These are phyloP conservation scores for Xylaria polymorpha DNA, from an alignment of 2,329 filamentous ascomycete species.

Conservation along the genomic window DNA sequence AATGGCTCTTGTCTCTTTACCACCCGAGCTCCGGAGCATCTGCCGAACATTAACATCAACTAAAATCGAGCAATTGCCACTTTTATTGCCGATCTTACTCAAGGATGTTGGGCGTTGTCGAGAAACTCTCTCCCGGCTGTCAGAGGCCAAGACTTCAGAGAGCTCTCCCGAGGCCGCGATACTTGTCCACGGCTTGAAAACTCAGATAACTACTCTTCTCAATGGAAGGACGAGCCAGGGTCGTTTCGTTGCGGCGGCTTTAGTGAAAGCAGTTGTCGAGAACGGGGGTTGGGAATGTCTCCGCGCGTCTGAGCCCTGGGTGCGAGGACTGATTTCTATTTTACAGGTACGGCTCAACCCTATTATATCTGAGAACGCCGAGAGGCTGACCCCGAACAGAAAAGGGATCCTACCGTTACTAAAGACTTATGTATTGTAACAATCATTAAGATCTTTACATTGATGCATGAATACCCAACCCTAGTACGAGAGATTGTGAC, in stretches of 20 bases:
- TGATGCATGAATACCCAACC: slow-evolving; percentile 84
- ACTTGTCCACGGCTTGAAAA: slow-evolving; percentile 85
- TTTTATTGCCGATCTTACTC: slow-evolving; percentile 76
- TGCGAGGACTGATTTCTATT: slow-evolving; percentile 78
- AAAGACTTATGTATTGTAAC: slow-evolving; percentile 83
- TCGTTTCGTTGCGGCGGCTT: slow-evolving; percentile 79
- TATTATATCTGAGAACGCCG: neutral
- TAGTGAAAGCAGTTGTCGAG: slow-evolving; percentile 85
- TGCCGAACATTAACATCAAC: slow-evolving; percentile 78
- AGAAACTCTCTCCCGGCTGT: slow-evolving; percentile 70
- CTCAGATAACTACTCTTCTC: slow-evolving; percentile 79
- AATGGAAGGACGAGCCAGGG: slow-evolving; percentile 80
- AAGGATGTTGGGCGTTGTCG: slow-evolving; percentile 68
- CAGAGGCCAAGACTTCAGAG: slow-evolving; percentile 69
- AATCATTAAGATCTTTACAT: slow-evolving; percentile 83
- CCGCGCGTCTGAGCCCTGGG: slow-evolving; percentile 78
- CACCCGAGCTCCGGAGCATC: slow-evolving; percentile 71
- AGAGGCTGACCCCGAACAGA: slow-evolving; percentile 59
- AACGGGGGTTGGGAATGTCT: slow-evolving; percentile 87
- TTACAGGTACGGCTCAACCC: slow-evolving; percentile 66
- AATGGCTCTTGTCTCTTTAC: slow-evolving; percentile 55
- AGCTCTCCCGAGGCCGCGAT: slow-evolving; percentile 72
- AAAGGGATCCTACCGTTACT: slow-evolving; percentile 78
- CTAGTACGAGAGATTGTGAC: slow-evolving; percentile 89
- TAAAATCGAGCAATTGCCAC: slow-evolving; percentile 77